Evolutionary conservation across 2,329 filamentous ascomycete species (phyloP).

Genomic region (Dothistroma pini): DNA sequence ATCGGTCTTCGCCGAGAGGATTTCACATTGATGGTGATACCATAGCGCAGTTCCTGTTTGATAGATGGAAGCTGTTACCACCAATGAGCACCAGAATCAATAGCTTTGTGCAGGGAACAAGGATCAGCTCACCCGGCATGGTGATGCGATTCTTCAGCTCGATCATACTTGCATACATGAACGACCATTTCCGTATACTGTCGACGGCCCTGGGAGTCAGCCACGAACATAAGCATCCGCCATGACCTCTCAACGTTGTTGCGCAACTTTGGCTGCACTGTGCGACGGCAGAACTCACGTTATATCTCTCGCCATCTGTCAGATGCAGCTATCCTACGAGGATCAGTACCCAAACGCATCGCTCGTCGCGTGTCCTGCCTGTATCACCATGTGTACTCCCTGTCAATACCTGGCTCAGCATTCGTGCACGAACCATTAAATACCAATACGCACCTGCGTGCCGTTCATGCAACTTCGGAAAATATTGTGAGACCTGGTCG

Average conservation of each 20-base stretch:
- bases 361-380: not conserved
- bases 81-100: not conserved
- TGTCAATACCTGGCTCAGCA: not conserved
- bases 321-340: not conserved
- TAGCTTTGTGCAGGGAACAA: not conserved
- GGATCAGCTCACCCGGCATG: not conserved
- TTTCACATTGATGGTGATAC: not conserved
- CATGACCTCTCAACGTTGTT: not conserved
- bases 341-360: not conserved
- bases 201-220: not conserved
- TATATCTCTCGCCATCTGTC: not conserved
- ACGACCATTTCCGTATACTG: not conserved
- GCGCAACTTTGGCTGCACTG: not conserved
- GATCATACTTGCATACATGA: not conserved
- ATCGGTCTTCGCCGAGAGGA: not conserved
- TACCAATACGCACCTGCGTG: conserved; percentile 3
- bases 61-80: not conserved
- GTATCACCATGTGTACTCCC: not conserved
- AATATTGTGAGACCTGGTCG: not conserved
- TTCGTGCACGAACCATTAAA: not conserved
- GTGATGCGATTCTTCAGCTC: not conserved
- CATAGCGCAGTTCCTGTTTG: not conserved
- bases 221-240: not conserved
- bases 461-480: not conserved
- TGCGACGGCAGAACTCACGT: not conserved